Evolutionary conservation across 202 grass and related monocot genomes (phyloP), one percentile per base, ranked within the genome.

Genomic region (Brachypodium distachyon): DNA sequence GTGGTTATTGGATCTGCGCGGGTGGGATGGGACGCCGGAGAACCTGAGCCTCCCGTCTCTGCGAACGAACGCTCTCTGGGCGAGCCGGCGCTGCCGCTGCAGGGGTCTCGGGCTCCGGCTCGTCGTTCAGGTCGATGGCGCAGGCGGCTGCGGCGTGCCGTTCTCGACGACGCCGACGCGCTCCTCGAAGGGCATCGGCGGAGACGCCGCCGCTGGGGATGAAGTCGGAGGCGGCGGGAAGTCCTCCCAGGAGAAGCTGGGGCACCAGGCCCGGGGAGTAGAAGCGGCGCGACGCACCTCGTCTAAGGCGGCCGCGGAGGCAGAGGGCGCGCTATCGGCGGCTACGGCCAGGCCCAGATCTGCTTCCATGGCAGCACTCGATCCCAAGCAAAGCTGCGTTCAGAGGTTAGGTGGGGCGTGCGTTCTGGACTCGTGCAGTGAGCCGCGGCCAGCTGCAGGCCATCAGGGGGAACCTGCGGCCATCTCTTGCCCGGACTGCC

Each of bases 181-280:
- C 74, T 86, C 74, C 37, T 74, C 85, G 5, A 9, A 18, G 33
- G 33, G 29, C 29, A 9, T 41, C 12, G 0, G 6, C 75, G 31
- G 14, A 3, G 56, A 11, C 4, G n/a, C n/a, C 17, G 16, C 1
- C 1, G 12, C 0, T 4, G 56, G 3, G 0, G 56, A 16, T 4
- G 51, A 17, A 0, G 31, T 4, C 1, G 29, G 19, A 4, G 59
- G 18, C 8, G 74, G 1, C 16, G 75, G 66, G 76, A 90, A 93
- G 50, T 93, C 90, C 82, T 93, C 90, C 63, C 53, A 83, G 60
- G 87, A 85, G 76, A 93, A 93, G 72, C 86, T 89, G 58, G 90
- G 90, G 0, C 63, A 70, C 90, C 90, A 93, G 38, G 83, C 73
- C 27, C 0, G 47, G 23, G 4, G 19, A 12, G 14, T 49, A 48